Conservation (phyloP, 164 flowering plant genomes). For the Stephania japonica region DNA sequence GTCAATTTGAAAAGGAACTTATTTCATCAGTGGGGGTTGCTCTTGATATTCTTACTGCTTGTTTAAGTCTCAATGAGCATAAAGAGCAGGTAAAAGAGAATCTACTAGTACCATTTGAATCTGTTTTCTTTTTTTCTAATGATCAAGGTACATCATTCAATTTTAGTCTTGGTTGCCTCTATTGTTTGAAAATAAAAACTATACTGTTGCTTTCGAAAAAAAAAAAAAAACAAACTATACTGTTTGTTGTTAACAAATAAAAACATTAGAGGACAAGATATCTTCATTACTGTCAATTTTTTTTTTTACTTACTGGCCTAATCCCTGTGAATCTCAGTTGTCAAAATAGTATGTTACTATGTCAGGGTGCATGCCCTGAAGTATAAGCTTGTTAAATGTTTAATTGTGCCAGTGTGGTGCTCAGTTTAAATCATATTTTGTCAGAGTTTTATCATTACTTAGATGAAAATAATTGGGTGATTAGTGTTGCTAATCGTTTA, state of each 20-base stretch:
- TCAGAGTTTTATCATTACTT: not conserved
- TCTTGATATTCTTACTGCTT: slow-evolving; percentile 68
- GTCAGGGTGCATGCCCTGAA: not conserved
- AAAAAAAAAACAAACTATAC: not conserved
- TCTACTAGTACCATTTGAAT: not conserved
- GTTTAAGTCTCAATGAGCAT: slow-evolving; percentile 60
- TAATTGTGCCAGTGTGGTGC: not conserved
- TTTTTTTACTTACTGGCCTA: too few relatives aligned
- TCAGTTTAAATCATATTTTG: not conserved
- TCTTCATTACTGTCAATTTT: too few relatives aligned
- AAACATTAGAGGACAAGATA: too few relatives aligned
- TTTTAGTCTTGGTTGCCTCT: not conserved
- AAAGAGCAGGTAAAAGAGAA: slow-evolving; percentile 67
- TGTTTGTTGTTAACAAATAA: too few relatives aligned
- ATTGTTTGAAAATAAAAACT: not conserved
- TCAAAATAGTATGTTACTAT: not conserved
- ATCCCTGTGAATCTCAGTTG: too few relatives aligned
- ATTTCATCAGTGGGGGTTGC: slow-evolving; percentile 68
- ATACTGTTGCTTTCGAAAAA: too few relatives aligned
- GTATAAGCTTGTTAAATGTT: not conserved
- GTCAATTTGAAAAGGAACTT: slow-evolving; percentile 91
- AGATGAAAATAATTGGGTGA: not conserved
- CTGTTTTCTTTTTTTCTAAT: not conserved
- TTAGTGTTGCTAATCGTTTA: not conserved
- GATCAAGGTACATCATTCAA: not conserved